Percentiles rank a stretch among this genome's conserved stretches.
Conservation (phyloP, 106 monocot genomes). For the Chionographis japonica region DNA sequence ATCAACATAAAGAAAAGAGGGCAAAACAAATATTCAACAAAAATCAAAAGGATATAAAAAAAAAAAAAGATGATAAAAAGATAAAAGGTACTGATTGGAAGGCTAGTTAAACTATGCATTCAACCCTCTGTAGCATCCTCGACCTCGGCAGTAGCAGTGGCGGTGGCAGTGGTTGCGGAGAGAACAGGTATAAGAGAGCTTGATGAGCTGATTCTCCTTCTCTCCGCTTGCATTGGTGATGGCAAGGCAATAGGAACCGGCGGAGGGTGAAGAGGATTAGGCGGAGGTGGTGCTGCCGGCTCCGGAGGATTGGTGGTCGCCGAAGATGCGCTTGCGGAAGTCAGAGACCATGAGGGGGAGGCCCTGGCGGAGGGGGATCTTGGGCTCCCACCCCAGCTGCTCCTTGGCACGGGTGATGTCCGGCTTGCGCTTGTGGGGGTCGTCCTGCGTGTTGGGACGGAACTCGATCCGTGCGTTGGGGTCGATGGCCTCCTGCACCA, state of each 20-base stretch:
- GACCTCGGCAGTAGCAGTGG: too few relatives aligned
- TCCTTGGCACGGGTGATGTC: slow-evolving; percentile 79
- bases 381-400: slow-evolving; percentile 76
- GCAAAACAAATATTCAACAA: too few relatives aligned
- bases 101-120: too few relatives aligned
- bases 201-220: not conserved
- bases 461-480: slow-evolving; percentile 69
- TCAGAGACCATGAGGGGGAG: slow-evolving; percentile 83
- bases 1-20: too few relatives aligned
- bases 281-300: not conserved
- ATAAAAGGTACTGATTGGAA: too few relatives aligned
- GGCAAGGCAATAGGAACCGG: too few relatives aligned
- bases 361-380: slow-evolving; percentile 53
- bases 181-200: not conserved
- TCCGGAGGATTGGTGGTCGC: slow-evolving; percentile 22
- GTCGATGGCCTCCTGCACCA: slow-evolving; percentile 83
- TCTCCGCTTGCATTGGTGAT: too few relatives aligned
- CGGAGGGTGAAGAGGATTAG: not conserved
- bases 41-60: too few relatives aligned
- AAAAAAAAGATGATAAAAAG: too few relatives aligned
- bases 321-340: slow-evolving; percentile 74
- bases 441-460: slow-evolving; percentile 71
- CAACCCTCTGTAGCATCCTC: too few relatives aligned
- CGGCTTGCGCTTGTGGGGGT: slow-evolving; percentile 85
- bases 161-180: not conserved